A percentile compares a stretch with the other conserved stretches of the same genome.
These are phyloP conservation scores for Cornus kousa DNA, from an alignment of 148 eudicot genomes.

Conservation along the genomic window DNA sequence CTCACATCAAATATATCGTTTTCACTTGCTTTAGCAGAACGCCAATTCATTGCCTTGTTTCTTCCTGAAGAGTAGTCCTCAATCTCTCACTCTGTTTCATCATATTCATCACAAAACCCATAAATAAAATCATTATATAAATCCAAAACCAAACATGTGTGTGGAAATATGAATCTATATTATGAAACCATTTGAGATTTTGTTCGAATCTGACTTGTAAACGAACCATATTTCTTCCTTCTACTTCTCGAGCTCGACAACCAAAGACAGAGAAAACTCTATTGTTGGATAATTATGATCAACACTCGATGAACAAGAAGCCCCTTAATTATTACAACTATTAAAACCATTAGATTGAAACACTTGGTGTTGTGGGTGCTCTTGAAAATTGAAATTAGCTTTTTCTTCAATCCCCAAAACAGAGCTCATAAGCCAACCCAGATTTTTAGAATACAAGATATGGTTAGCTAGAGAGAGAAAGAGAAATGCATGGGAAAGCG, in stretches of 20 bases:
- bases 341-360: constrained; percentile 10
- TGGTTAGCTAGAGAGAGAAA: no score
- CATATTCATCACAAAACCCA: no score
- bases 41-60: constrained; percentile 22
- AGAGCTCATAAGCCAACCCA: constrained; percentile 25
- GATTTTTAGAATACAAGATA: constrained; percentile 16
- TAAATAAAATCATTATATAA: no score
- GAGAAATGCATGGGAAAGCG: no score
- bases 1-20: constrained; percentile 20
- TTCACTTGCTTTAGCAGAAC: constrained; percentile 24
- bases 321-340: not conserved
- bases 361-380: constrained; percentile 4
- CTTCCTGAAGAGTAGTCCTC: constrained; percentile 30
- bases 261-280: constrained; percentile 24
- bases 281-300: constrained; percentile 8
- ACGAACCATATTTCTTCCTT: constrained; percentile 37
- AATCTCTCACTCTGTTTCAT: constrained; percentile 40
- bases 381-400: constrained; percentile 11
- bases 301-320: constrained; percentile 9
- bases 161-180: not conserved
- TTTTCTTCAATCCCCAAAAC: constrained; percentile 22
- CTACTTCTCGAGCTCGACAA: constrained; percentile 41
- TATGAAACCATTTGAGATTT: not conserved
- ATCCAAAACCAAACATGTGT: not conserved
- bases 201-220: constrained; percentile 34